A percentile compares a stretch with the other conserved stretches of the same genome.
Evolutionary conservation across 345 rosid genomes (phyloP).

Genomic region (Sisymbrium irio): DNA sequence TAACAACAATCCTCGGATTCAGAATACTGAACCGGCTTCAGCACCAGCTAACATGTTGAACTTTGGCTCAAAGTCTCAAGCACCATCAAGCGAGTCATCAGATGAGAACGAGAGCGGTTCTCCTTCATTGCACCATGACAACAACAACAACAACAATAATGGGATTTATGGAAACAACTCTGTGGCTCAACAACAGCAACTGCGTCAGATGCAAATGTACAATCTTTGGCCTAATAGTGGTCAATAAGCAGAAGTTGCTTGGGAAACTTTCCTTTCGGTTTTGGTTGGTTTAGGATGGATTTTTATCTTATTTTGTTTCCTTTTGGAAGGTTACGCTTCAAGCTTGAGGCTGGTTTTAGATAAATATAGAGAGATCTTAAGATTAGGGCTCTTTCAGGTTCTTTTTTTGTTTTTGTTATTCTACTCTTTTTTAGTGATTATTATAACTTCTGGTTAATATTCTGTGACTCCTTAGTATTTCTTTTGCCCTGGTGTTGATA

Average conservation of each 20-base stretch:
- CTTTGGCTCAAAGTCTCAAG: constrained; percentile 72
- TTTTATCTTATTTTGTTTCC: constrained; percentile 8
- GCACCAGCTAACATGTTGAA: constrained; percentile 51
- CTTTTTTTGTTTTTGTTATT: background rate
- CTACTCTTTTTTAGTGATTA: background rate
- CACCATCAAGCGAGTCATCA: constrained; percentile 73
- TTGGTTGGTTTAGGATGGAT: constrained; percentile 6
- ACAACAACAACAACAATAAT: background rate
- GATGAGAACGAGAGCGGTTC: constrained; percentile 55
- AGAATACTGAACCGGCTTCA: constrained; percentile 57
- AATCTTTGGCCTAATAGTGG: constrained; percentile 17
- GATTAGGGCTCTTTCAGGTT: constrained; percentile 7
- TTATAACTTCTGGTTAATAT: constrained; percentile 3
- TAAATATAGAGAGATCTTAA: constrained; percentile 4
- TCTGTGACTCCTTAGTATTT: background rate
- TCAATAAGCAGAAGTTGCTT: constrained; percentile 6
- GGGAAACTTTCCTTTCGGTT: background rate
- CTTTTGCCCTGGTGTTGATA: background rate
- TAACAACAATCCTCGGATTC: constrained; percentile 9
- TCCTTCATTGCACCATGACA: constrained; percentile 19
- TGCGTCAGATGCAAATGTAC: constrained; percentile 24
- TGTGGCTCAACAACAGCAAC: constrained; percentile 26
- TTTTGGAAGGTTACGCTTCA: background rate
- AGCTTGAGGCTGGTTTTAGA: constrained; percentile 1
- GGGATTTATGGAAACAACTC: constrained; percentile 20